Conservation (phyloP, 1,284 basidiomycete genomes). For the Wolfiporia cocos region DNA sequence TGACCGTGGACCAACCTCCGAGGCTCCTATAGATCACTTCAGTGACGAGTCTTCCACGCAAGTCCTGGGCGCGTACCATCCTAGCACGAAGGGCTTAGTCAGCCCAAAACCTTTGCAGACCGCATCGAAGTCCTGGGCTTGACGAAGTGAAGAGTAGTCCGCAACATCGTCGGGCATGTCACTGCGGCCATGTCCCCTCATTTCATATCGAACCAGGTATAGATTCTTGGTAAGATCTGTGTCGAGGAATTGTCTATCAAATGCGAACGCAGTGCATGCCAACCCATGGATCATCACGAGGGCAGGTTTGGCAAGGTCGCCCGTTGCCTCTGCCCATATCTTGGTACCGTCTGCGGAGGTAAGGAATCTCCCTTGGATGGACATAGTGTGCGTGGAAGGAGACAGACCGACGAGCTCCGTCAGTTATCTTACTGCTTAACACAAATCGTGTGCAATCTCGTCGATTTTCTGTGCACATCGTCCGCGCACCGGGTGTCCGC, state of each 20-base stretch:
- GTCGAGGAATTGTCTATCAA: conserved; percentile 33
- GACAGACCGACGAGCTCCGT: too few species aligned
- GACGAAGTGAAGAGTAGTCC: conserved; percentile 22
- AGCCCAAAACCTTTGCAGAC: conserved; percentile 28
- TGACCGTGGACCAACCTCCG: conserved; percentile 24
- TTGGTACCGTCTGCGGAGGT: conserved; percentile 23
- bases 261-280: conserved; percentile 29
- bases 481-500: too few species aligned
- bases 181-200: conserved; percentile 27
- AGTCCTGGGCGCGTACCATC: conserved; percentile 25
- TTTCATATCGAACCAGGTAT: conserved; percentile 31
- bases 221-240: conserved; percentile 22
- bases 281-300: conserved; percentile 39
- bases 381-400: too few species aligned
- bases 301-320: conserved; percentile 30
- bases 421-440: too few species aligned
- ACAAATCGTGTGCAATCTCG: too few species aligned
- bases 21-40: conserved; percentile 25
- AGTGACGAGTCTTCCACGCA: neutral
- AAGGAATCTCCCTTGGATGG: conserved; percentile 11
- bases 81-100: conserved; percentile 29
- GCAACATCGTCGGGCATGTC: conserved; percentile 18
- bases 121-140: conserved; percentile 31
- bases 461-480: too few species aligned
- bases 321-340: conserved; percentile 32